Conservation (phyloP, 2,329 filamentous ascomycete genomes). For the Fusarium napiforme region DNA sequence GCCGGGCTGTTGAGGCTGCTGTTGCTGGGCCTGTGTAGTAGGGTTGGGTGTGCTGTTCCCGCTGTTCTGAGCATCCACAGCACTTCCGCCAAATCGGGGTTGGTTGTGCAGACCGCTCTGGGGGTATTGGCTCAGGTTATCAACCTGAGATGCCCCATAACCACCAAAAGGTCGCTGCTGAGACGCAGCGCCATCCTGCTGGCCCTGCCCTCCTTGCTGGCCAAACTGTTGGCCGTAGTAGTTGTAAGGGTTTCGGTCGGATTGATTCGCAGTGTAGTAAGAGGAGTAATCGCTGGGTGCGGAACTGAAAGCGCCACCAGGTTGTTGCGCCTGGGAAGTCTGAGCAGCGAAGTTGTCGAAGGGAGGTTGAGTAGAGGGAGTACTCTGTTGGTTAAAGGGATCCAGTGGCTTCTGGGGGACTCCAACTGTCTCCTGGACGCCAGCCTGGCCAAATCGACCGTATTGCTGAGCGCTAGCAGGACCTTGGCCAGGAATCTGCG, state of each 20-base stretch:
- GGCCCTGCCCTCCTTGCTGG: constrained; percentile 69
- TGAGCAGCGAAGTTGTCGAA: constrained; percentile 71
- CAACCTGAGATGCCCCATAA: constrained; percentile 74
- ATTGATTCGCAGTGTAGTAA: constrained; percentile 84
- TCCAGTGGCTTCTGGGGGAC: constrained; percentile 85
- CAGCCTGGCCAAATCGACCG: constrained; percentile 73
- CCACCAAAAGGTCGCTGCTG: constrained; percentile 83
- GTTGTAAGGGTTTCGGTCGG: constrained; percentile 80
- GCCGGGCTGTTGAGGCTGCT: constrained; percentile 59
- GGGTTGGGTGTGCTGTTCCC: constrained; percentile 93
- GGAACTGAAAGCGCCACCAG: constrained; percentile 75
- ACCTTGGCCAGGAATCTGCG: constrained; percentile 54
- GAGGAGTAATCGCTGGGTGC: constrained; percentile 83
- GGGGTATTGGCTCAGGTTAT: constrained; percentile 75
- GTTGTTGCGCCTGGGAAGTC: constrained; percentile 69
- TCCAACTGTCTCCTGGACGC: constrained; percentile 67
- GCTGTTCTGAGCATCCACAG: constrained; percentile 80
- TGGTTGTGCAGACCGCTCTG: constrained; percentile 73
- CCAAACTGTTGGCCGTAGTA: constrained; percentile 76
- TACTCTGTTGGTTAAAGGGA: constrained; percentile 81
- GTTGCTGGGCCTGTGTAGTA: constrained; percentile 64
- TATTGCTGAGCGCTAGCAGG: constrained; percentile 73
- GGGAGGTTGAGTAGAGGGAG: constrained; percentile 61
- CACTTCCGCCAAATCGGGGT: constrained; percentile 67
- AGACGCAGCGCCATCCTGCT: constrained; percentile 76